These are phyloP conservation scores for Mortierella sp. DNA, from an alignment of 371 early-diverging fungal species.

Conservation along the genomic window DNA sequence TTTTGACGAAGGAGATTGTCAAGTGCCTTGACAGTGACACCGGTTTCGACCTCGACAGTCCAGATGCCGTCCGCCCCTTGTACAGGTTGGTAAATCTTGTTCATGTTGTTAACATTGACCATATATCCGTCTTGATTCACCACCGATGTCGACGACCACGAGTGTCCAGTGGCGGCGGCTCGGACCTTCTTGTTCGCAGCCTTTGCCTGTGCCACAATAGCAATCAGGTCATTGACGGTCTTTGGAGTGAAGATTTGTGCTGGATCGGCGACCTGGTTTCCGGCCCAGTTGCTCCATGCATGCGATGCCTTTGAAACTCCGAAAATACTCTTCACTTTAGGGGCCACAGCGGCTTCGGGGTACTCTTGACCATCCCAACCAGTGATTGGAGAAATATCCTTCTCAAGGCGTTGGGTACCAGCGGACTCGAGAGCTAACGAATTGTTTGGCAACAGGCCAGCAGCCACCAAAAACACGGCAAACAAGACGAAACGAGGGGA, in stretches of 20 bases:
- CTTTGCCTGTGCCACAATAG: constrained; percentile 29
- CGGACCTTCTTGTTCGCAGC: constrained; percentile 28
- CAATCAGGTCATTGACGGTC: constrained; percentile 26
- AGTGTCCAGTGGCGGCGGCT: constrained; percentile 42
- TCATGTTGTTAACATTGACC: constrained; percentile 30
- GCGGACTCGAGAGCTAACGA: not conserved
- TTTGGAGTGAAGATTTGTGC: constrained; percentile 34
- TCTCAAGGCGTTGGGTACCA: not conserved
- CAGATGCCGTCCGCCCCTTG: not conserved
- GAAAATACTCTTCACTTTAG: not conserved
- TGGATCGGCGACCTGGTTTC: constrained; percentile 26
- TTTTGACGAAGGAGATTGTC: constrained; percentile 26
- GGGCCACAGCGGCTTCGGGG: not conserved
- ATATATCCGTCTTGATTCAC: constrained; percentile 31
- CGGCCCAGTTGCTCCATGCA: constrained; percentile 33
- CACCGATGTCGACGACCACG: constrained; percentile 33
- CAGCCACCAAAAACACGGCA: not conserved
- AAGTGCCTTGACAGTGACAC: constrained; percentile 17
- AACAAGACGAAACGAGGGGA: not conserved
- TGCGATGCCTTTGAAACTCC: not conserved
- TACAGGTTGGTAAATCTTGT: constrained; percentile 16
- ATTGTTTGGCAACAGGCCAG: not conserved
- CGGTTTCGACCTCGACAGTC: constrained; percentile 21
- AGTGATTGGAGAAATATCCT: not conserved
- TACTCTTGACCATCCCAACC: not conserved